Evolutionary conservation across 345 rosid genomes (phyloP).

Genomic region (Pelargonium nanum): DNA sequence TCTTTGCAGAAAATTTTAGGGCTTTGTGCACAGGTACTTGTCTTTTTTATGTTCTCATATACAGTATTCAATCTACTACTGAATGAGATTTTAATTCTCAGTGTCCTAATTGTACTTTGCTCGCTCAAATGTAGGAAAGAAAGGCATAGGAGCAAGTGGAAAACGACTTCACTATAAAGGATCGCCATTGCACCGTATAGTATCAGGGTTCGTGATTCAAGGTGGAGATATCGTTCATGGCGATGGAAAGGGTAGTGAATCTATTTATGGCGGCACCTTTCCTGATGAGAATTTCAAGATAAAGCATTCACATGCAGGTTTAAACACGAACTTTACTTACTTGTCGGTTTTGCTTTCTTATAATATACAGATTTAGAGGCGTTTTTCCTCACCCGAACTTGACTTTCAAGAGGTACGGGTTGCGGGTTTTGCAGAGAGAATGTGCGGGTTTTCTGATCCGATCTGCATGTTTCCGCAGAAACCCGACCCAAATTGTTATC

Average conservation of each 20-base stretch:
- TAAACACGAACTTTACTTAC: neutral
- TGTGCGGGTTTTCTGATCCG: no score
- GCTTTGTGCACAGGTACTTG: conserved; percentile 86
- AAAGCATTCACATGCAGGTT: conserved; percentile 85
- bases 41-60: conserved; percentile 3
- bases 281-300: conserved; percentile 87
- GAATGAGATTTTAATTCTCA: neutral
- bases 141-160: conserved; percentile 45
- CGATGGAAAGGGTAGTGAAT: conserved; percentile 74
- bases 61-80: neutral
- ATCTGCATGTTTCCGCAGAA: no score
- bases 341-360: neutral
- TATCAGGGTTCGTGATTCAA: conserved; percentile 91
- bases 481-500: no score
- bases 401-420: no score
- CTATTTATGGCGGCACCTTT: conserved; percentile 72
- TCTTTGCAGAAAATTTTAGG: conserved; percentile 84
- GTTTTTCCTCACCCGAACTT: no score
- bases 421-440: no score
- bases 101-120: conserved; percentile 2
- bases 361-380: neutral
- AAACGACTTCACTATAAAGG: conserved; percentile 71
- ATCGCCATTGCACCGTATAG: conserved; percentile 78
- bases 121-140: conserved; percentile 41
- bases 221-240: conserved; percentile 75